Evolutionary conservation across 306 rosid species (phyloP), one percentile per base, ranked within the genome.

Genomic region (Rubus parviflorus): DNA sequence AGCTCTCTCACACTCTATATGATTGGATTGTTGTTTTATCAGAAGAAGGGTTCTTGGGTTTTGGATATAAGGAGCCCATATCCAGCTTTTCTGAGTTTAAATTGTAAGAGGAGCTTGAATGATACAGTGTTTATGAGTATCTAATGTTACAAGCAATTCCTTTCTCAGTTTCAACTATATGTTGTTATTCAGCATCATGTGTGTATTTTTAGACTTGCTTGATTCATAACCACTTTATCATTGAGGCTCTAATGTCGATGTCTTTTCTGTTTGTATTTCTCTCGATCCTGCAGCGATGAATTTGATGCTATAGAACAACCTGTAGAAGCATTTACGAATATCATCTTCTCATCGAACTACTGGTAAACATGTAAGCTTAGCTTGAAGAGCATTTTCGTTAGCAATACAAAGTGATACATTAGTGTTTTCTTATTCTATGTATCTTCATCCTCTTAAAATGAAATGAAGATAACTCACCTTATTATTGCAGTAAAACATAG

Each of bases 341-440:
- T 92, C 68, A 88, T 95, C 61, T 95, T 95, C 82, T 95, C 98
- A 75, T 95, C 98, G 98, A 90, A 95, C 98, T 72, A 95, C 98
- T 74, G 97, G 98, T 88, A 70, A 80, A 72, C 52, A 75, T 61
- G 62, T 61, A 68, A 70, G 69, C 83, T 22, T 40, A 70, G 47
- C 82, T 14, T 46, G 37, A 30, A 40, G 57, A 74, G 45, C 7
- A 42, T 49, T 68, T 61, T n/a, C n/a, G n/a, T 7, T 12, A 12
- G 23, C 41, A 54, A 68, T 4, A n/a, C 0, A 30, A 42, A 73
- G 49, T 15, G 30, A 66, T n/a, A n/a, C n/a, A n/a, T n/a, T n/a
- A n/a, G n/a, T n/a, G n/a, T 3, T 11, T 65, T 67, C 52, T 45
- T 66, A 3, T 49, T 49, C 53, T 49, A 49, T 49, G 15, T 49